These are phyloP conservation scores for Apiotrichum veenhuisii DNA, from an alignment of 1,284 basidiomycete species.

Conservation along the genomic window DNA sequence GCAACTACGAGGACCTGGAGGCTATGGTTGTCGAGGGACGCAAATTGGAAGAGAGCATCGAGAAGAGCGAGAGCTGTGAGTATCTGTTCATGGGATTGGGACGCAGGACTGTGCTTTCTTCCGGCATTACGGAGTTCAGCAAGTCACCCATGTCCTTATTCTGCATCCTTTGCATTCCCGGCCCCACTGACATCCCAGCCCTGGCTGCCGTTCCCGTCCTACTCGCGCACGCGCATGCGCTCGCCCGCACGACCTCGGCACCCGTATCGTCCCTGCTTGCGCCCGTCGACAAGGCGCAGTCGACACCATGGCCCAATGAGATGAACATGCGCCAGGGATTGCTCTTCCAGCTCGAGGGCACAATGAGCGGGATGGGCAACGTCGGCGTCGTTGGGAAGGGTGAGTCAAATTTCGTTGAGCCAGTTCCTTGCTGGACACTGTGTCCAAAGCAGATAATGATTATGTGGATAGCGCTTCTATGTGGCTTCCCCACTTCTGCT, in stretches of 20 bases:
- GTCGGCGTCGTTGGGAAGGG: conserved; percentile 33
- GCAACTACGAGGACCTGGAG: conserved; percentile 30
- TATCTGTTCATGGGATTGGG: neutral
- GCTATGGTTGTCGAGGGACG: conserved; percentile 27
- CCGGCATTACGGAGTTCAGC: too few species aligned
- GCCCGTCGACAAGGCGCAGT: conserved; percentile 28
- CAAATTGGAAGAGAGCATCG: conserved; percentile 26
- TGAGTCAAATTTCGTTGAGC: conserved; percentile 12
- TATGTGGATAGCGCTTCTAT: too few species aligned
- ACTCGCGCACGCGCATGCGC: conserved; percentile 35
- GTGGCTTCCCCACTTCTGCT: too few species aligned
- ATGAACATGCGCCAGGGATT: conserved; percentile 40
- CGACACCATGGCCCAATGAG: conserved; percentile 43
- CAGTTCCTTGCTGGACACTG: too few species aligned
- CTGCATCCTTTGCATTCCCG: neutral
- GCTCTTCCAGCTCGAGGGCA: conserved; percentile 42
- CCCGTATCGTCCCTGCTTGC: conserved; percentile 31
- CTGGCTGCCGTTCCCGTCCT: conserved; percentile 28
- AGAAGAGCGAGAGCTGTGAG: conserved; percentile 29
- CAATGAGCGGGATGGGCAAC: conserved; percentile 41
- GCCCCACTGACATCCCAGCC: conserved; percentile 13
- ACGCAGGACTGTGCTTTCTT: too few species aligned
- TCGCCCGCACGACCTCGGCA: conserved; percentile 36
- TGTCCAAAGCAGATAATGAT: too few species aligned
- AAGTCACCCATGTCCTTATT: conserved; percentile 1